These are phyloP conservation scores for Lactarius sanguifluus DNA, from an alignment of 768 basidiomycete species.

Conservation along the genomic window DNA sequence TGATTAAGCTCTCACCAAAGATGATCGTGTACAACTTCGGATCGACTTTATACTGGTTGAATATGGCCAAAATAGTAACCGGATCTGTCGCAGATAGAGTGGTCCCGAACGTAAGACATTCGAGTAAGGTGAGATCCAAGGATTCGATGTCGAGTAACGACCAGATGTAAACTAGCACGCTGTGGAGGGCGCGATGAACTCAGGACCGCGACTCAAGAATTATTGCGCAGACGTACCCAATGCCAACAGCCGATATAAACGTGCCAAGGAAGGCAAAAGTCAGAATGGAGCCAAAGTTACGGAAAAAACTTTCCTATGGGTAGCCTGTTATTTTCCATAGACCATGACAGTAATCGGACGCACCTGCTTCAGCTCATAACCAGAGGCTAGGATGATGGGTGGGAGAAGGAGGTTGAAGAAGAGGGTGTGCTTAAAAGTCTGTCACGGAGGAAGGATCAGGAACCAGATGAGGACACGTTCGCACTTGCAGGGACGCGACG, in stretches of 20 bases:
- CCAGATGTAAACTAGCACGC: conserved; percentile 92
- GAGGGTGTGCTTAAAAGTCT: conserved; percentile 96
- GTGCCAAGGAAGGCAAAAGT: conserved; percentile 94
- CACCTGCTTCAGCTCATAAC: conserved; percentile 96
- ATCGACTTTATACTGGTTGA: conserved; percentile 98
- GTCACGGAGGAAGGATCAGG: conserved; percentile 15
- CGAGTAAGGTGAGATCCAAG: conserved; percentile 79
- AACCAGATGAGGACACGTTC: background rate
- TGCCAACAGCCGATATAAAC: conserved; percentile 92
- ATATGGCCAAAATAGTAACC: conserved; percentile 96
- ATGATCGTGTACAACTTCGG: conserved; percentile 82
- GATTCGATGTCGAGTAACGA: conserved; percentile 92
- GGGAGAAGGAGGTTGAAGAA: conserved; percentile 99
- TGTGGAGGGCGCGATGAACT: conserved; percentile 55
- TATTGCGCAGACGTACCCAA: conserved; percentile 66
- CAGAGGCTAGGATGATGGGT: conserved; percentile 97
- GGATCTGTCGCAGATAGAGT: conserved; percentile 98
- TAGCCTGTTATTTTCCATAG: background rate
- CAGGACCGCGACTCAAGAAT: conserved; percentile 5
- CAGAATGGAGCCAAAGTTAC: conserved; percentile 95
- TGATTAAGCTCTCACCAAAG: conserved; percentile 94
- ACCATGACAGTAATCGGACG: conserved; percentile 30
- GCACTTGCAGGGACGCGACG: background rate
- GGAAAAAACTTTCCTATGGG: conserved; percentile 92
- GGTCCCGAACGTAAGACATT: conserved; percentile 95